phyloP scores from a whole-genome alignment of 441 rosid genomes.

The Erodium texanum region DNA sequence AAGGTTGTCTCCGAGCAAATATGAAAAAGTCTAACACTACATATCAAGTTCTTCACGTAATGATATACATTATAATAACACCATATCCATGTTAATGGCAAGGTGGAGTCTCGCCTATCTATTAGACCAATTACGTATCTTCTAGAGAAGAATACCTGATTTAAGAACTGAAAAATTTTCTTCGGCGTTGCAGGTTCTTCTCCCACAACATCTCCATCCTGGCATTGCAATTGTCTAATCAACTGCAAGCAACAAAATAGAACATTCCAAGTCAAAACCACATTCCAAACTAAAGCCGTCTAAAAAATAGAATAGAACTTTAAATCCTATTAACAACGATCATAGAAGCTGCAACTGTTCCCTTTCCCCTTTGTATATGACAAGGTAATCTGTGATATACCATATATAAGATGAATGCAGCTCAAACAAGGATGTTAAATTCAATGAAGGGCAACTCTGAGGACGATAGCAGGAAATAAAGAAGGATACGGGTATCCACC shows the following conservation, averaged over 20 bases:
- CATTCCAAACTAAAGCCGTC: background rate
- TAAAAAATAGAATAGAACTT: background rate
- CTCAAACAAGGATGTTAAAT: background rate
- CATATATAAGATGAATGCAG: background rate
- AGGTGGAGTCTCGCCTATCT: background rate
- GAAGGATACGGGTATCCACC: background rate
- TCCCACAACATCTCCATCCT: slow-evolving; percentile 90
- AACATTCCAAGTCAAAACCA: background rate
- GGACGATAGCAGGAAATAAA: background rate
- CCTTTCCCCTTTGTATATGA: background rate
- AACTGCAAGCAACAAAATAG: slow-evolving; percentile 34
- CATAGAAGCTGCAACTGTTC: background rate
- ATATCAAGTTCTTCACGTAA: background rate
- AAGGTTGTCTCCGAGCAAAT: background rate
- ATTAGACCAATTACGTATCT: background rate
- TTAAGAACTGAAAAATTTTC: slow-evolving; percentile 76
- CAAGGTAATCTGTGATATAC: background rate
- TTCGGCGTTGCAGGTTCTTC: slow-evolving; percentile 63
- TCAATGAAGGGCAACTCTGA: background rate
- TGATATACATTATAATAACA: background rate
- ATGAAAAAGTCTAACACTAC: background rate
- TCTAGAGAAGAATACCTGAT: slow-evolving; percentile 42
- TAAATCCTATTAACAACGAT: background rate
- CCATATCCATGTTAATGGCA: background rate
- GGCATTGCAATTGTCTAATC: slow-evolving; percentile 56